These are phyloP conservation scores for Hypocreales sp. DNA, from an alignment of 2,329 filamentous ascomycete species.

Conservation along the genomic window DNA sequence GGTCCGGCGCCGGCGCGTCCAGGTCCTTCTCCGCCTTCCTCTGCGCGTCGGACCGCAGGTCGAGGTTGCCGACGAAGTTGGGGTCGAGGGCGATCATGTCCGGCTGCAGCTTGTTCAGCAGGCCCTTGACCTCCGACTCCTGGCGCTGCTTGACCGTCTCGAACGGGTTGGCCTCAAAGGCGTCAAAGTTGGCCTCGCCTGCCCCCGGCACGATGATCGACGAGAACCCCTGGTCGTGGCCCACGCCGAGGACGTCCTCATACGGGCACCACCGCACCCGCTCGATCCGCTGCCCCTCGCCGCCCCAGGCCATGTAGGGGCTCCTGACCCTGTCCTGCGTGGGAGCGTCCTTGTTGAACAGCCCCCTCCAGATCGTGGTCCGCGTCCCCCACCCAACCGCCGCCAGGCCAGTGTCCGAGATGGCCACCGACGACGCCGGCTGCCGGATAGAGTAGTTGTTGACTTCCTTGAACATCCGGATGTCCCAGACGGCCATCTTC, in stretches of 20 bases:
- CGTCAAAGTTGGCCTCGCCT: slow-evolving; percentile 95
- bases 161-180: slow-evolving; percentile 86
- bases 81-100: slow-evolving; percentile 96
- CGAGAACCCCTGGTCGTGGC: slow-evolving; percentile 74
- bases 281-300: slow-evolving; percentile 68
- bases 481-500: slow-evolving; percentile 91
- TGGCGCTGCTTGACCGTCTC: slow-evolving; percentile 86
- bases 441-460: slow-evolving; percentile 75
- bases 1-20: slow-evolving; percentile 47
- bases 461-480: slow-evolving; percentile 85
- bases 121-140: slow-evolving; percentile 74
- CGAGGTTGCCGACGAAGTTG: slow-evolving; percentile 78
- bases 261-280: slow-evolving; percentile 84
- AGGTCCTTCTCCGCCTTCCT: slow-evolving; percentile 63
- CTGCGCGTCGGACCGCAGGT: slow-evolving; percentile 66
- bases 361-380: slow-evolving; percentile 77
- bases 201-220: slow-evolving; percentile 84
- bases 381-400: slow-evolving; percentile 87
- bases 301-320: slow-evolving; percentile 89
- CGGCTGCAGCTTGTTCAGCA: slow-evolving; percentile 88
- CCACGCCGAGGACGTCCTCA: slow-evolving; percentile 79
- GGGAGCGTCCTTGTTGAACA: slow-evolving; percentile 58
- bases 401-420: slow-evolving; percentile 77
- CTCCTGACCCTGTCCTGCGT: slow-evolving; percentile 69
- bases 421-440: slow-evolving; percentile 69